Conservation (phyloP, 2,329 filamentous ascomycete species). For the Colletotrichum tamarilloi region DNA sequence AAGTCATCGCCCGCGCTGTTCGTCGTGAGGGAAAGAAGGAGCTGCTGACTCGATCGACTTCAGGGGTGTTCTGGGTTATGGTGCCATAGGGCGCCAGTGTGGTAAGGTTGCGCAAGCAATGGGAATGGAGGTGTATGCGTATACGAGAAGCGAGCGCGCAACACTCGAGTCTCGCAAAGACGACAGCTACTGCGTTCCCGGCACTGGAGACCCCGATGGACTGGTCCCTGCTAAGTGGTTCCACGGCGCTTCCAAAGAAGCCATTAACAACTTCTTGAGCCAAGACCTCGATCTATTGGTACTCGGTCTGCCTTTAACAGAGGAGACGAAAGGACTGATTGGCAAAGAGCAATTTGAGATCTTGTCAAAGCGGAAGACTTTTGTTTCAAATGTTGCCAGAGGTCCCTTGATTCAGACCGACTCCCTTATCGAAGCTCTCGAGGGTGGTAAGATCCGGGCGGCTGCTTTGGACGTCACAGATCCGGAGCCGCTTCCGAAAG, state of each 20-base stretch:
- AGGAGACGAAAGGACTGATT: conserved; percentile 52
- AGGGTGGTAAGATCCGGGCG: conserved; percentile 54
- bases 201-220: conserved; percentile 63
- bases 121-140: conserved; percentile 76
- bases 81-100: conserved; percentile 55
- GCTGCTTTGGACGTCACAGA: conserved; percentile 79
- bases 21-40: background rate
- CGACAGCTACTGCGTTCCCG: conserved; percentile 71
- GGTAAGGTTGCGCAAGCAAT: conserved; percentile 64
- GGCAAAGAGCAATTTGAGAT: conserved; percentile 55
- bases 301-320: conserved; percentile 54
- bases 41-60: background rate
- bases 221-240: conserved; percentile 55
- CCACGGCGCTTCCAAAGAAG: conserved; percentile 45
- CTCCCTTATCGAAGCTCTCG: conserved; percentile 68
- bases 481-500: conserved; percentile 74
- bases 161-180: conserved; percentile 70
- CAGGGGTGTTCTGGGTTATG: conserved; percentile 57
- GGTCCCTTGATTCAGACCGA: conserved; percentile 55
- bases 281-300: conserved; percentile 57
- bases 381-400: conserved; percentile 74
- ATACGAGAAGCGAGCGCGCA: conserved; percentile 69
- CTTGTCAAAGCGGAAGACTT: conserved; percentile 57
- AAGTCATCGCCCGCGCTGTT: conserved; percentile 13
- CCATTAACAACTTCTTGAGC: conserved; percentile 53